These are phyloP conservation scores for Effrenium voratum DNA, from an alignment of 73 alveolate species.

Conservation along the genomic window DNA sequence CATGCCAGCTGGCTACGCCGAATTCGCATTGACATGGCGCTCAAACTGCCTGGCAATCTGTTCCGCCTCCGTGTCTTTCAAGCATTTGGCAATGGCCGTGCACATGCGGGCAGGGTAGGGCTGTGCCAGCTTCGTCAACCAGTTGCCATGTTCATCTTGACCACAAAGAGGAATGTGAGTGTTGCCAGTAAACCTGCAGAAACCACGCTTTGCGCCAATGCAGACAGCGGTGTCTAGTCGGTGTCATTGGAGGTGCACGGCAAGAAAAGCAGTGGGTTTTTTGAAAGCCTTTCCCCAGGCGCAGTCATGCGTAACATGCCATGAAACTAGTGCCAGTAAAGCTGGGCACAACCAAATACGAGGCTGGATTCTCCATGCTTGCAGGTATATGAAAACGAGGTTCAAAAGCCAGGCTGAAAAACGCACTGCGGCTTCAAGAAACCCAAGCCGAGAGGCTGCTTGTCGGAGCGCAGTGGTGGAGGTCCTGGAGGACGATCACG, in stretches of 20 bases:
- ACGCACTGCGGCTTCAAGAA: not conserved
- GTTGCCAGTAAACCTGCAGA: not conserved
- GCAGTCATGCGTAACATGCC: not conserved
- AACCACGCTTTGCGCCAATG: not conserved
- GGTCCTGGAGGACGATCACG: constrained; percentile 21
- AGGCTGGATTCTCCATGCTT: not conserved
- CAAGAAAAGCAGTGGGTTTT: not conserved
- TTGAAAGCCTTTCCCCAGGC: not conserved
- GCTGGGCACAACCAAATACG: constrained; percentile 16
- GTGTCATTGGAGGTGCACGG: not conserved
- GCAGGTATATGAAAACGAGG: not conserved
- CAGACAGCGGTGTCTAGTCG: not conserved
- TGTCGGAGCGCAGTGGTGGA: not conserved
- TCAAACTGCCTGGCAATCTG: not conserved
- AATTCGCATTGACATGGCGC: too few species aligned
- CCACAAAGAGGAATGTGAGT: not conserved
- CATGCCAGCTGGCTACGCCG: too few species aligned
- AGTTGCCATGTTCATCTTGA: not conserved
- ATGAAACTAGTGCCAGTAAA: not conserved
- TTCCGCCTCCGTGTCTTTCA: not conserved
- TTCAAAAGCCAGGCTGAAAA: not conserved
- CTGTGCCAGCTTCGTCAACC: not conserved
- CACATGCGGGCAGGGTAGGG: not conserved
- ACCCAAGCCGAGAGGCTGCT: not conserved
- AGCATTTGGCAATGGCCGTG: not conserved